These are phyloP conservation scores for Boeremia exigua DNA, from an alignment of 2,329 filamentous ascomycete species.

Conservation along the genomic window DNA sequence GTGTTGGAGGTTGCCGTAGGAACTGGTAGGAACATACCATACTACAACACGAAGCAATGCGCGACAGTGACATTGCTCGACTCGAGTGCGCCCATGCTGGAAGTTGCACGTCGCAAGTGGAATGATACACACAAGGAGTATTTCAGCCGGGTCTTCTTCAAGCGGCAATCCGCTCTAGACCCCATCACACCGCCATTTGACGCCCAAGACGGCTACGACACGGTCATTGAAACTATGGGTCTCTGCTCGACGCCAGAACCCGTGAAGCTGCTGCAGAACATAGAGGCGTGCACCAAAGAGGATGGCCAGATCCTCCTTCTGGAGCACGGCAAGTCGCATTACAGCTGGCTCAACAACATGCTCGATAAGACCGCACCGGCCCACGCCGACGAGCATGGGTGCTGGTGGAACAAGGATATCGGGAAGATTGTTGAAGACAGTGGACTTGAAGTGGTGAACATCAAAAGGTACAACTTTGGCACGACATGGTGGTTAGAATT, in stretches of 20 bases:
- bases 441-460: slow-evolving; percentile 55
- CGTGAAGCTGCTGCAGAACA: slow-evolving; percentile 52
- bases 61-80: slow-evolving; percentile 57
- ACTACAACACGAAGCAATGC: slow-evolving; percentile 51
- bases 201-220: slow-evolving; percentile 53
- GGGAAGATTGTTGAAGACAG: slow-evolving; percentile 55
- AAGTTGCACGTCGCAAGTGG: slow-evolving; percentile 57
- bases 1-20: slow-evolving; percentile 58
- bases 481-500: slow-evolving; percentile 59
- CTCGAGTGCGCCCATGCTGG: slow-evolving; percentile 56
- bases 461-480: slow-evolving; percentile 56
- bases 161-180: slow-evolving; percentile 53
- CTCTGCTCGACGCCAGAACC: slow-evolving; percentile 57
- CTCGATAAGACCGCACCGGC: slow-evolving; percentile 54
- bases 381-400: slow-evolving; percentile 58
- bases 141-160: slow-evolving; percentile 49
- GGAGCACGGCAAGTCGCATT: slow-evolving; percentile 58
- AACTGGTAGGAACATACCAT: slow-evolving; percentile 56
- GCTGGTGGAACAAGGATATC: slow-evolving; percentile 62
- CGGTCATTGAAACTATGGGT: slow-evolving; percentile 60
- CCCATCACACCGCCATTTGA: slow-evolving; percentile 52
- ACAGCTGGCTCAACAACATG: slow-evolving; percentile 55
- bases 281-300: slow-evolving; percentile 51
- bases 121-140: slow-evolving; percentile 49
- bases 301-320: slow-evolving; percentile 55